Evolutionary conservation across 768 basidiomycete species (phyloP), one percentile per base, ranked within the genome.

Genomic region (Favolaschia claudopus): DNA sequence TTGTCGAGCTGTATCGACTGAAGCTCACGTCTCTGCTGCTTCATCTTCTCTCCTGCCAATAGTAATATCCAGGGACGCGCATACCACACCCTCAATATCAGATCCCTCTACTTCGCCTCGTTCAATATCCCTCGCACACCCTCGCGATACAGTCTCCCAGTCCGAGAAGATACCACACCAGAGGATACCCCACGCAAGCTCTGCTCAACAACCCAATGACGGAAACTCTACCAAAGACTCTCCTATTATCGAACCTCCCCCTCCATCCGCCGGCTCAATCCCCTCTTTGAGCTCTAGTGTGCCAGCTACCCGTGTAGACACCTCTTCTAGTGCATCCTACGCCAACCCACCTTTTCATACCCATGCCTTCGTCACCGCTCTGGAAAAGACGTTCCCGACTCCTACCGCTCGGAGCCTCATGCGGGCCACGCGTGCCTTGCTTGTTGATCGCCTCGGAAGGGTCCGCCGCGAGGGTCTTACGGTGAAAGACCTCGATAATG

Each of bases 341-440:
- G 72, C 83, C 15, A 82, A 81, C 31, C 92, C 92, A 8, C 93
- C 93, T 0, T 95, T 95, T 69, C 82, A 95, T 67, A 95, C 93
- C 2, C 89, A 95, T 73, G 77, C 81, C 3, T 93, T 95, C 77
- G 89, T 92, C 62, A 67, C 70, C 22, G 87, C 82, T 1, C 77
- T 95, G 42, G 90, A 93, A 65, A 84, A 81, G 71, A 86, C 87
- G 0, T 94, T 95, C 67, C 85, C 92, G 0, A 86, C 87, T 0
- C 82, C 83, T 3, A 88, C 89, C 1, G 92, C 93, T 13, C 84
- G 85, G 36, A 87, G 86, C 67, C 82, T 95, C 51, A 95, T 93
- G 93, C 85, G 89, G 3, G 93, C 92, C 2, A 92, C 90, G 12
- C 79, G 91, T 32, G 93, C 91, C 0, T 75, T 93, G 64, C 83